Evolutionary conservation across 768 basidiomycete genomes (phyloP).

Genomic region (Antrodiella citrinella): DNA sequence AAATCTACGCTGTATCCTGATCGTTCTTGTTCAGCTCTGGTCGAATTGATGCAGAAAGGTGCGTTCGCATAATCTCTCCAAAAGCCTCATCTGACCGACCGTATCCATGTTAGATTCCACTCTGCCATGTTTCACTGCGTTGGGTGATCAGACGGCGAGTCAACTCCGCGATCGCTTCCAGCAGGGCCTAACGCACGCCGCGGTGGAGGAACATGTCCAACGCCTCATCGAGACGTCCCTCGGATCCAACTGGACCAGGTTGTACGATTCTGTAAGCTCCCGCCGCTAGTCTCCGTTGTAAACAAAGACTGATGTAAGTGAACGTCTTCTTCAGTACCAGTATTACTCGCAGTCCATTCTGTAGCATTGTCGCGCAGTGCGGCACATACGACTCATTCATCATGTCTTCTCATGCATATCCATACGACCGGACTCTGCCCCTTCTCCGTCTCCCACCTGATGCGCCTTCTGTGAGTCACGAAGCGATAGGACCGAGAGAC

Average conservation of each 20-base stretch:
- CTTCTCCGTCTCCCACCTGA: too few relatives aligned
- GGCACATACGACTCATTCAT: too few relatives aligned
- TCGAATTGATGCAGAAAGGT: conserved; percentile 98
- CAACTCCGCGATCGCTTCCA: conserved; percentile 92
- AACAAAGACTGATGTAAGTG: neutral
- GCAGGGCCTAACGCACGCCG: conserved; percentile 74
- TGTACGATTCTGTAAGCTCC: conserved; percentile 83
- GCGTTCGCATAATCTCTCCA: conserved; percentile 8
- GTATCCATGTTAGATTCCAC: conserved; percentile 54
- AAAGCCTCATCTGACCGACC: neutral
- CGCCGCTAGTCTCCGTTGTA: neutral
- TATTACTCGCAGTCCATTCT: conserved; percentile 91
- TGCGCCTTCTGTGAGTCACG: too few relatives aligned
- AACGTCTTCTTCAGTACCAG: conserved; percentile 62
- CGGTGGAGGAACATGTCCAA: conserved; percentile 86
- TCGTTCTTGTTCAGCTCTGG: conserved; percentile 42
- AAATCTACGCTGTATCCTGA: neutral
- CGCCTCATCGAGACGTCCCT: conserved; percentile 82
- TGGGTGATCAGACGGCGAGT: conserved; percentile 84
- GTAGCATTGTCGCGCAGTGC: too few relatives aligned
- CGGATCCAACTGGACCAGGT: conserved; percentile 88
- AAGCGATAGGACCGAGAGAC: too few relatives aligned
- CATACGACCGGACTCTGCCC: too few relatives aligned
- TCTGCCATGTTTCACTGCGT: conserved; percentile 83
- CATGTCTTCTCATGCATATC: too few relatives aligned